Evolutionary conservation across 1,284 basidiomycete species (phyloP), one percentile per base, ranked within the genome.

Genomic region (Cryptococcus jaspeensis): DNA sequence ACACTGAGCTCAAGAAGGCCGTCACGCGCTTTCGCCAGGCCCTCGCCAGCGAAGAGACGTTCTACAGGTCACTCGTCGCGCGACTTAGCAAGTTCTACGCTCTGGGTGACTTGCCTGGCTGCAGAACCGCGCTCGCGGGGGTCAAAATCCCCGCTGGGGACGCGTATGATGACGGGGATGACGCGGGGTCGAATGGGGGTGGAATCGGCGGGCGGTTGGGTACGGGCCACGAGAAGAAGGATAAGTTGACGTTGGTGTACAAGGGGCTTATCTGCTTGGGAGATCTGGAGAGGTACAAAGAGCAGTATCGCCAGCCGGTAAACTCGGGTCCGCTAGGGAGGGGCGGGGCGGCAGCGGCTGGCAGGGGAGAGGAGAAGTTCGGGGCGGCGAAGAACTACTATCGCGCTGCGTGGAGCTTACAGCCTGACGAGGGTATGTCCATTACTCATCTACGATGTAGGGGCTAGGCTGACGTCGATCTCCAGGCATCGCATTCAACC

Each of bases 221-320:
- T 22, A 70, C 78, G 9, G 55, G 60, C 16, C 62, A 82, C 22
- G 84, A 88, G 69, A 82, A 82, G 50, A 83, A 84, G 55, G 81
- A 81, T 56, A 83, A 84, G 60, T 77, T 90, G 23, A 83, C 84
- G 15, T 86, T 90, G 43, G 80, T 95, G 42, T 89, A 88, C 79
- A 96, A 94, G 77, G 86, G 88, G 3, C 80, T 98, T 50, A 87
- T 97, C 32, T 97, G 88, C 74, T 83, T 96, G 20, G 95, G 95
- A 16, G 95, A 99, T 72, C 85, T 99, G 45, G 90, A 91, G 61
- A 83, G 95, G 36, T 99, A 99, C 77, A 84, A 89, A 58, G 94
- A 98, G 71, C 85, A 90, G 59, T 94, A 94, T 69, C 60, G 61
- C 12, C 70, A 68, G 22, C 61, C 62, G 8, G 60, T 66, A 8